Evolutionary conservation across 305 asterid species (phyloP), one percentile per base, ranked within the genome.

Genomic region (Fraxinus nigra): DNA sequence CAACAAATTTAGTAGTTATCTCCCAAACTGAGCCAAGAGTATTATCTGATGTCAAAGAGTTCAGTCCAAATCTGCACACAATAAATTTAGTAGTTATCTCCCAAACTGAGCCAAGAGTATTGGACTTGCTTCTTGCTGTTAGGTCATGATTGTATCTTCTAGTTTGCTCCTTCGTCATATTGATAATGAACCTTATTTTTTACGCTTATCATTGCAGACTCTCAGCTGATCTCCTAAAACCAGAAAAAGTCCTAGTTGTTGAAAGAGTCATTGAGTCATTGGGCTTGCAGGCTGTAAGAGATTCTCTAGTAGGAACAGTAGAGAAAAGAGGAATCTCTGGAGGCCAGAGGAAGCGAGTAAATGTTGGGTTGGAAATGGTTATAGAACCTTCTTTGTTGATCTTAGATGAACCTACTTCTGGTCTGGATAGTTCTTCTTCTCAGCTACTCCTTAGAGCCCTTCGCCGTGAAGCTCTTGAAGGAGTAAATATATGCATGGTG

Each of bases 361-460:
- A 92, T 86, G 97, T 93, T 35, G 97, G 98, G 72, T 90, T 92
- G n/a, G 98, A 93, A 87, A 91, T 93, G 98, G 97, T 93, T 32
- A 93, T 93, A 92, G 97, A 93, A 77, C 98, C 98, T 84, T 92
- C 97, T 1, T 90, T 93, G 79, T 87, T 93, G 86, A 92, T 93
- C 87, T 86, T 93, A 83, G 98, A 93, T 80, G 98, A 93, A 84
- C 98, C 98, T 33, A 93, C 98, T 28, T 92, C 98, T 73, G 98
- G 98, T 72, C 88, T 92, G 83, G 98, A 93, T 84, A 92, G 97
- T 83, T 89, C 97, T 83, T 92, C 98, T 26, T 93, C 97, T 81
- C 90, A 88, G 40, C 88, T 93, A 38, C 89, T 93, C 43, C 91
- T 92, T 22, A 87, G 95, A 86, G 97, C 97, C 75, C 94, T 90